phyloP scores from a whole-genome alignment of 1,284 basidiomycete species.

The Fomitopsis schrenkii region DNA sequence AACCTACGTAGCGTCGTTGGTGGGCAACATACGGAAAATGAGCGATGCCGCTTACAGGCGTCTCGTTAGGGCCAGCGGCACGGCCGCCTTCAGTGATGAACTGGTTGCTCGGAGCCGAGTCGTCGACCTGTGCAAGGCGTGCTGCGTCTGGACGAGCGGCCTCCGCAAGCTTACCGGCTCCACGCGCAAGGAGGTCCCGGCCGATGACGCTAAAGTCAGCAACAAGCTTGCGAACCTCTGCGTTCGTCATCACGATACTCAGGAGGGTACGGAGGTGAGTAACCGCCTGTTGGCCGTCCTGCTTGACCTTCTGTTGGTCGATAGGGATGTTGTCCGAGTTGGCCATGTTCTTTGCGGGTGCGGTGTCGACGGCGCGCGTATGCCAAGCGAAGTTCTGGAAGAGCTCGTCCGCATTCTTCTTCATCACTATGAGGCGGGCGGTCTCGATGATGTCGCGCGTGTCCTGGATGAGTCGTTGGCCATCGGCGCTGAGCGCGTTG shows the following conservation, averaged over 20 bases:
- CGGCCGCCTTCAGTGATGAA: slow-evolving; percentile 51
- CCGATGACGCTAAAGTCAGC: slow-evolving; percentile 82
- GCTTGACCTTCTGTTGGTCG: slow-evolving; percentile 50
- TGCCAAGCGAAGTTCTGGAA: slow-evolving; percentile 85
- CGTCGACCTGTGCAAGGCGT: slow-evolving; percentile 62
- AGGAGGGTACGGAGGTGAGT: slow-evolving; percentile 84
- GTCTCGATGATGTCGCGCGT: slow-evolving; percentile 71
- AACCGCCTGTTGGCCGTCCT: slow-evolving; percentile 64
- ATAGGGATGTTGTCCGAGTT: slow-evolving; percentile 43
- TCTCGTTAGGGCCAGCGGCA: slow-evolving; percentile 32
- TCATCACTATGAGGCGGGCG: slow-evolving; percentile 59
- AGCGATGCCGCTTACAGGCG: slow-evolving; percentile 22
- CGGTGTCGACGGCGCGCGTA: slow-evolving; percentile 54
- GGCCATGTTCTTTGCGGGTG: slow-evolving; percentile 38
- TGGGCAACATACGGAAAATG: background rate
- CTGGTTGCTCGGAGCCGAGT: slow-evolving; percentile 61
- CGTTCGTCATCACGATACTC: slow-evolving; percentile 84
- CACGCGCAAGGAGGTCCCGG: slow-evolving; percentile 81
- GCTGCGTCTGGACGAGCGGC: slow-evolving; percentile 68
- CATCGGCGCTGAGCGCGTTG: slow-evolving; percentile 69
- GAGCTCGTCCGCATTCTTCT: slow-evolving; percentile 89
- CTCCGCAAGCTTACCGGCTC: slow-evolving; percentile 72
- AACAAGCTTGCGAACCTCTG: slow-evolving; percentile 87
- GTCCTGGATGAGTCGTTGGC: slow-evolving; percentile 74
- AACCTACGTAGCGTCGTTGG: slow-evolving; percentile 19